Base-by-base conservation (phyloP, 2,329 filamentous ascomycete genomes). In the Hymenoscyphus albidus region DNA sequence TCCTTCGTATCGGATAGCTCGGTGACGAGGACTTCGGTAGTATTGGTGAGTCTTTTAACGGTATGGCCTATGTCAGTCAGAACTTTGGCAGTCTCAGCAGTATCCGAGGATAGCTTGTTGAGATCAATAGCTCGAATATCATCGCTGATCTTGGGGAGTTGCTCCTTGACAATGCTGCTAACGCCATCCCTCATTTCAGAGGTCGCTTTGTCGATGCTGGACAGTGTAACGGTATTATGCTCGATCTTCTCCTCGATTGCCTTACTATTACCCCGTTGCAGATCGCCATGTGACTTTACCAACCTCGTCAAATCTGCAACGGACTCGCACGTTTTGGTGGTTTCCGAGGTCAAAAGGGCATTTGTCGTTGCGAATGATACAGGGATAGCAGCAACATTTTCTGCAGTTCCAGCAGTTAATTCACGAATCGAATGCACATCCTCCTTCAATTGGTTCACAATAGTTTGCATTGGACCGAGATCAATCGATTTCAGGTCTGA, bases 121-220 rank as follows among this genome's bases (percentile, higher is more conserved):
- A 42, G 35, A 58, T 67, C 66, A 54, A 67, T 60, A 35, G 64
- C 56, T 18, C 62, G 40, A 35, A 67, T 66, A 22, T 67, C 66
- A 57, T 66, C 32, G 48, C 64, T 65, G 16, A 67, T 63, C 38
- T 54, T 31, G 22, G 66, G 64, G 22, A 67, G 57, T 57, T 60
- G 61, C 42, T 66, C 62, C 61, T 66, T 56, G 42, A 67, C 13
- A 60, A 67, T 61, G 27, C 42, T 62, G 22, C 59, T 59, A 42
- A 67, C 40, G 60, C 62, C 12, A 48, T 62, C 51, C 10, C 44
- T 42, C 12, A 39, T 62, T n/a, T 18, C 38, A 13, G 31, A 18
- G 48, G 51, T 38, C n/a, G 38, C 58, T 16, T 58, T 18, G n/a
- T 62, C 18, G 54, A 66, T 60, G 14, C 9, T 59, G 5, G 38